Conservation (phyloP, 176 grass and related monocot species). For the Carex littledalei region DNA sequence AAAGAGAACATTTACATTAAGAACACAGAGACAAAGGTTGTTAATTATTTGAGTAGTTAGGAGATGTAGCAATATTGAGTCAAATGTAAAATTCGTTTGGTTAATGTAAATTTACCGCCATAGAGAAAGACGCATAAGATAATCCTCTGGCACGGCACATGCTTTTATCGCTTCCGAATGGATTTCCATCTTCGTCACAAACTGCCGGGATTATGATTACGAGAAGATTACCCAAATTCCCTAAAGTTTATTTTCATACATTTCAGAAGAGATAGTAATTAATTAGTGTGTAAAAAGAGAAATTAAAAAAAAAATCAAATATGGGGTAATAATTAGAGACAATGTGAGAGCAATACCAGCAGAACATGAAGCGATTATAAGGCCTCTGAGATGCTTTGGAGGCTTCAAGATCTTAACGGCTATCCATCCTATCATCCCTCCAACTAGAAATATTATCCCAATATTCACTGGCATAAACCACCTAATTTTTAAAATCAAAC, state of each 20-base stretch:
- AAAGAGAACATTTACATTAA: background rate
- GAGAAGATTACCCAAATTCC: constrained; percentile 62
- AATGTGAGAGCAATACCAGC: constrained; percentile 26
- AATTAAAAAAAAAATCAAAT: background rate
- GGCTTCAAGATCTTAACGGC: constrained; percentile 39
- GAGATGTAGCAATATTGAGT: background rate
- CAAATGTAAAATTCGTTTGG: background rate
- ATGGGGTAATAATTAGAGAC: background rate
- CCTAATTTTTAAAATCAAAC: constrained; percentile 24
- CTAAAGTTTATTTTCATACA: background rate
- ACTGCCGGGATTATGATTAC: constrained; percentile 54
- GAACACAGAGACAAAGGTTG: background rate
- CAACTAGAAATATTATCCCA: constrained; percentile 48
- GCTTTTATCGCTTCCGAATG: constrained; percentile 24
- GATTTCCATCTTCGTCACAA: constrained; percentile 54
- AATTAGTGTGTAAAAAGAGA: background rate
- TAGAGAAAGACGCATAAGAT: constrained; percentile 74
- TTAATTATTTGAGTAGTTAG: background rate
- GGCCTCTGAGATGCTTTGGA: constrained; percentile 40
- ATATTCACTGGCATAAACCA: constrained; percentile 89
- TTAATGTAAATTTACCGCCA: constrained; percentile 39
- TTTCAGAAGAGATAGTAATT: background rate
- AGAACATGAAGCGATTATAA: constrained; percentile 52
- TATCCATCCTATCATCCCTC: constrained; percentile 54
- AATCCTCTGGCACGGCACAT: constrained; percentile 35